These are phyloP conservation scores for Kwoniella bestiolae DNA, from an alignment of 768 basidiomycete species.

Conservation along the genomic window DNA sequence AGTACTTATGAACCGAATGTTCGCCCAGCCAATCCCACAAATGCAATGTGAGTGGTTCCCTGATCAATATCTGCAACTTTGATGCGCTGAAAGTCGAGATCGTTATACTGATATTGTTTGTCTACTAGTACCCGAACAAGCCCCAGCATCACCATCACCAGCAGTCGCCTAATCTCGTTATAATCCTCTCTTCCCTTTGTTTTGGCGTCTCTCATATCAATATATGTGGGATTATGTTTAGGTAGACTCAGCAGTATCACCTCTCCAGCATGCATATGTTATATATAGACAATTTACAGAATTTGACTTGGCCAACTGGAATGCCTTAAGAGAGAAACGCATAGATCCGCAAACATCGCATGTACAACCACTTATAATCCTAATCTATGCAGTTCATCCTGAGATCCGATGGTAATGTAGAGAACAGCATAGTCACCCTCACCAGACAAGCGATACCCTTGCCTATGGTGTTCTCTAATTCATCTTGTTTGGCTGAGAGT, in stretches of 20 bases:
- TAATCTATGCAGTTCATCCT: too few relatives aligned
- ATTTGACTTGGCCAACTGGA: too few relatives aligned
- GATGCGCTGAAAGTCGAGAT: too few relatives aligned
- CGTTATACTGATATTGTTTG: background rate
- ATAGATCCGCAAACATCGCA: too few relatives aligned
- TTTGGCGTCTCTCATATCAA: background rate
- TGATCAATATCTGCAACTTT: too few relatives aligned
- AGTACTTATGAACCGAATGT: slow-evolving; percentile 84
- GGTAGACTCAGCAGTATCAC: background rate
- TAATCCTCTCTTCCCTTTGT: background rate
- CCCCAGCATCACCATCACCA: slow-evolving; percentile 16
- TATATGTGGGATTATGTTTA: background rate
- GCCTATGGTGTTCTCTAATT: too few relatives aligned
- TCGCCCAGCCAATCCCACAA: slow-evolving; percentile 60
- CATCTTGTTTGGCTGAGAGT: too few relatives aligned
- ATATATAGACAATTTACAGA: background rate
- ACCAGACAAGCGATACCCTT: too few relatives aligned
- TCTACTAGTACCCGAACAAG: slow-evolving; percentile 34
- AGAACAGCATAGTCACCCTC: too few relatives aligned
- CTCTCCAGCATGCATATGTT: background rate
- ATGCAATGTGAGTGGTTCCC: slow-evolving; percentile 51
- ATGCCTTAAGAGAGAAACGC: too few relatives aligned
- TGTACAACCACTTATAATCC: too few relatives aligned
- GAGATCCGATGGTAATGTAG: too few relatives aligned
- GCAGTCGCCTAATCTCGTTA: background rate